Evolutionary conservation across 2,329 filamentous ascomycete genomes (phyloP).

Genomic region (Diaporthe velutina): DNA sequence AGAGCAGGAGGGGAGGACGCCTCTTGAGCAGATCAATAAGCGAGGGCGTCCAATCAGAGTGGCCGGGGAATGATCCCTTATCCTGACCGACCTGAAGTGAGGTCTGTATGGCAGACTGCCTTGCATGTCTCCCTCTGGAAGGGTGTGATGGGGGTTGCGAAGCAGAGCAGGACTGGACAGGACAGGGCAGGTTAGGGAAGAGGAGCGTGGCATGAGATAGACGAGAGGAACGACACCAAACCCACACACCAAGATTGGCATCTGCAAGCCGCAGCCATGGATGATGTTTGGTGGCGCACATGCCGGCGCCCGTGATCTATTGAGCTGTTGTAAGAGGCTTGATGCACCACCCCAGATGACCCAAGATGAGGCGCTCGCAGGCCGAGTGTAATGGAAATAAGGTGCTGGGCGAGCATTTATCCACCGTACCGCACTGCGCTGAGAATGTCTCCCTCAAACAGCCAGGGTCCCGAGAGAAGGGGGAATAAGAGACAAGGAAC

Average conservation of each 20-base stretch:
- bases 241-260: conserved; percentile 29
- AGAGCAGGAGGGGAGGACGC: not conserved
- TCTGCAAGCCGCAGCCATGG: conserved; percentile 32
- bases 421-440: conserved; percentile 2
- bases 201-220: not conserved
- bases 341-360: conserved; percentile 36
- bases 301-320: conserved; percentile 40
- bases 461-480: not conserved
- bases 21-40: conserved; percentile 6
- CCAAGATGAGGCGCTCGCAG: conserved; percentile 34
- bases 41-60: conserved; percentile 7
- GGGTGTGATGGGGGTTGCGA: not conserved
- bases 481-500: not conserved
- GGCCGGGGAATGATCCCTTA: not conserved
- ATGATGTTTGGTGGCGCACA: conserved; percentile 33
- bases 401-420: not conserved
- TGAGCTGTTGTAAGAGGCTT: conserved; percentile 38
- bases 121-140: not conserved
- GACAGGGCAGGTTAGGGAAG: not conserved
- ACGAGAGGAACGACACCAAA: not conserved
- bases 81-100: conserved; percentile 6
- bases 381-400: conserved; percentile 20
- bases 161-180: not conserved
- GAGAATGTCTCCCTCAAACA: conserved; percentile 10
- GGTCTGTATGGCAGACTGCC: conserved; percentile 14